Percentiles rank a stretch among this genome's conserved stretches.
Conservation (phyloP, 2,329 filamentous ascomycete species). For the Zymoseptoria crescenta region DNA sequence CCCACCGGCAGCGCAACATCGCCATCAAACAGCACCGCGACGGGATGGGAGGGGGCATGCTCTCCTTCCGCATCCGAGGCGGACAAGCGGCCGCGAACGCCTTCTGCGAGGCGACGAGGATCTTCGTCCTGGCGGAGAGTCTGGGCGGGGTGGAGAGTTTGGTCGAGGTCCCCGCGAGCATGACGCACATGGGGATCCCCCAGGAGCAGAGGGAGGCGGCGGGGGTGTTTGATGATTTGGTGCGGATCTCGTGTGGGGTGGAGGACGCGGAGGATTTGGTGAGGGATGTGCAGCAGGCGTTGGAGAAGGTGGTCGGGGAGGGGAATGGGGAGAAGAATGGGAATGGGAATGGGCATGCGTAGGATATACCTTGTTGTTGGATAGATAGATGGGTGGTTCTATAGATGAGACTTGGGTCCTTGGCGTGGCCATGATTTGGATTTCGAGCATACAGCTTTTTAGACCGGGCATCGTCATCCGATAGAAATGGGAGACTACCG, state of each 20-base stretch:
- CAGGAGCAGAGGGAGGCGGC: constrained; percentile 82
- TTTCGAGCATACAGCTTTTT: background rate
- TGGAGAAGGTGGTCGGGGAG: constrained; percentile 63
- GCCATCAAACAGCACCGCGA: constrained; percentile 86
- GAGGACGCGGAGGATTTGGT: constrained; percentile 83
- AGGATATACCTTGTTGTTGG: background rate
- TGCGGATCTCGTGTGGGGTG: constrained; percentile 86
- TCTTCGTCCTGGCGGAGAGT: constrained; percentile 91
- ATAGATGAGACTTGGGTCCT: background rate
- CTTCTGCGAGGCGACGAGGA: constrained; percentile 81
- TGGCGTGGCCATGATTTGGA: background rate
- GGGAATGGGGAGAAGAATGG: constrained; percentile 7
- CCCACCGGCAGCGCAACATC: constrained; percentile 78
- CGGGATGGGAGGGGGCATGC: constrained; percentile 93
- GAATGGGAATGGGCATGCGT: constrained; percentile 9
- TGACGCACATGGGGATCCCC: constrained; percentile 96
- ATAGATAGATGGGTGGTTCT: too few relatives aligned
- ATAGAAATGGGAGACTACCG: background rate
- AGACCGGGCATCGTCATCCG: background rate
- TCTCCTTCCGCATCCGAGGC: constrained; percentile 87
- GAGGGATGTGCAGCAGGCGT: constrained; percentile 71
- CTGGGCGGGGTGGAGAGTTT: constrained; percentile 88
- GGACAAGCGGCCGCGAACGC: constrained; percentile 77
- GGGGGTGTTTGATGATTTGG: constrained; percentile 89
- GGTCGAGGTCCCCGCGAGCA: constrained; percentile 84